Evolutionary conservation across 805 yeast species (phyloP).

Genomic region (Cyberlindnera euphorbiae): DNA sequence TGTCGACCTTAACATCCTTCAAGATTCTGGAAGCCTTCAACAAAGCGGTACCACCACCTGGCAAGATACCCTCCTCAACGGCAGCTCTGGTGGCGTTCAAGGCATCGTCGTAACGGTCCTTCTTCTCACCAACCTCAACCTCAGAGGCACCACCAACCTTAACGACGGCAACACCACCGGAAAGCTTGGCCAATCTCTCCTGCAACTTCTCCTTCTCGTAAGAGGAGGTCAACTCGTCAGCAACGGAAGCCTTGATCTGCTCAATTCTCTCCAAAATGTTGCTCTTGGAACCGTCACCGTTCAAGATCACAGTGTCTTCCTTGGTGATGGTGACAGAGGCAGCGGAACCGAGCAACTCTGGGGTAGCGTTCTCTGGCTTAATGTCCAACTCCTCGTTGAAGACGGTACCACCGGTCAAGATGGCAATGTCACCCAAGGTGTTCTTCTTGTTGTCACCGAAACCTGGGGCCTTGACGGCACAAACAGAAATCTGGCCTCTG

Average conservation of each 20-base stretch:
- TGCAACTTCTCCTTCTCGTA: slow-evolving; percentile 96
- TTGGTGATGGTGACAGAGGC: slow-evolving; percentile 92
- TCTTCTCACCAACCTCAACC: slow-evolving; percentile 99
- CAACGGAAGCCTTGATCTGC: slow-evolving; percentile 27
- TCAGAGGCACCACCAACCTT: slow-evolving; percentile 98
- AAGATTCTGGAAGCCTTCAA: slow-evolving; percentile 73
- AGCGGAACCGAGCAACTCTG: slow-evolving; percentile 86
- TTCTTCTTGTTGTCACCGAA: slow-evolving; percentile 98
- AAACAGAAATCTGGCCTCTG: slow-evolving; percentile 97
- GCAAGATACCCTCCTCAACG: slow-evolving; percentile 97
- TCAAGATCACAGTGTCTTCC: slow-evolving; percentile 92
- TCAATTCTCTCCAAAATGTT: slow-evolving; percentile 86
- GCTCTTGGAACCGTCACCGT: slow-evolving; percentile 91
- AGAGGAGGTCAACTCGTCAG: slow-evolving; percentile 35
- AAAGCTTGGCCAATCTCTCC: slow-evolving; percentile 95
- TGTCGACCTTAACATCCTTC: slow-evolving; percentile 64
- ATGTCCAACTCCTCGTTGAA: slow-evolving; percentile 70
- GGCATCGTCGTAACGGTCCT: slow-evolving; percentile 98
- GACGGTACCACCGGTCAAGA: slow-evolving; percentile 71
- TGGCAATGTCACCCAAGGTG: slow-evolving; percentile 92
- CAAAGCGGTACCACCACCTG: slow-evolving; percentile 99
- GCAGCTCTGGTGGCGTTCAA: slow-evolving; percentile 99
- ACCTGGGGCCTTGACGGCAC: slow-evolving; percentile 98
- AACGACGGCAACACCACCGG: slow-evolving; percentile 98
- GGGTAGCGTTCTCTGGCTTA: slow-evolving; percentile 93